Base-by-base conservation (phyloP, 352 stramenopile species). In the Globisporangium perplexum region DNA sequence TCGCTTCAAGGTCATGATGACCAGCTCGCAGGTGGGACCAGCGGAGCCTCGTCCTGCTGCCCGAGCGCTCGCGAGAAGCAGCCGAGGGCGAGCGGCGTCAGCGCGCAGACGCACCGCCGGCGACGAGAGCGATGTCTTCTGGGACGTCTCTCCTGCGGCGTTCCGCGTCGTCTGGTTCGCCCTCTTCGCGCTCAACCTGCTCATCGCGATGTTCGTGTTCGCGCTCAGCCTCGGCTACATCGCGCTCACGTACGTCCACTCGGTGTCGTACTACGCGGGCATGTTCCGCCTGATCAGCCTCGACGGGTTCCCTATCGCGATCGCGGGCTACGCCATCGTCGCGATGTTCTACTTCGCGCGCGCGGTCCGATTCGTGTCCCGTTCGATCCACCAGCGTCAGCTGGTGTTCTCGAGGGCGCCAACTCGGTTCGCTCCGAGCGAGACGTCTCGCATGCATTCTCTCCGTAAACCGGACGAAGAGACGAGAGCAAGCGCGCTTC, bases 241-340 rank as follows among this genome's bases (percentile, higher is more conserved):
- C 23, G n/a, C 53, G 4, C 42, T 67, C 39, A 57, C 58, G 33
- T 36, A 47, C 41, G 22, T 63, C 15, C 44, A 47, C 10, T 53
- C 60, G 2, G 47, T 63, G 15, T 30, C 44, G 14, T 68, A 64
- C 55, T 68, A 58, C 50, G 35, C 50, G 2, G 52, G 22, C 3
- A 63, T 55, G 36, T 62, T 62, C 59, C 53, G 54, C 20, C 49
- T 66, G 22, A 50, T 59, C 38, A 26, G 54, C 0, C 35, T 55
- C 3, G 26, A 23, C 23, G 28, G 43, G 12, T 62, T 62, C 30
- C 53, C 59, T 0, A 8, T 62, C 30, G 46, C 55, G 33, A 51
- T 59, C n/a, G 24, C 31, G 6, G 28, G 42, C 33, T 66, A 62
- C 45, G 23, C 10, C 1, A 33, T 42, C 18, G 54, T 48, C 31